Evolutionary conservation across 2,329 filamentous ascomycete species (phyloP), one percentile per base, ranked within the genome.

Genomic region (Sclerotinia minor): DNA sequence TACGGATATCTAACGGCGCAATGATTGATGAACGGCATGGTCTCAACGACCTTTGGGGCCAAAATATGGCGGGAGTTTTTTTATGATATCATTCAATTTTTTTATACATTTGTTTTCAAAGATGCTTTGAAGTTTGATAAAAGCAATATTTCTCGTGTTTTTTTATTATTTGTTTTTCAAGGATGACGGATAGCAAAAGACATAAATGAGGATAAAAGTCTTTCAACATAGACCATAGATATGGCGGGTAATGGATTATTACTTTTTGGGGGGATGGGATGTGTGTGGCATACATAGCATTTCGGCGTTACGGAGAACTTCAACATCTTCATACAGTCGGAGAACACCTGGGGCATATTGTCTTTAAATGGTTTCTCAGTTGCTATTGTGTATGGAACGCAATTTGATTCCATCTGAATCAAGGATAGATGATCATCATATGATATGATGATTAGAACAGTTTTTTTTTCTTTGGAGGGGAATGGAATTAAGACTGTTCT

Each of bases 211-310:
- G 72, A 73, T 72, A 75, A 75, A 77, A 76, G 75, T 76, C 75
- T 77, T 77, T 77, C 76, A 77, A 77, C 76, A 77, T 77, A 77
- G 76, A 76, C 75, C 75, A 72, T 76, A 76, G 73, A 76, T 72
- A 75, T 73, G 69, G 63, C 29, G 52, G 38, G 63, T 52, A 65
- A 60, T 47, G 41, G 57, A 32, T 60, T 45, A 60, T 55, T 53
- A 65, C 24, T 45, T 45, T 54, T 24, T 59, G 65, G 54, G 49
- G 49, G 57, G 13, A 26, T 41, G 26, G 67, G 70, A 68, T 72
- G 72, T 72, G 72, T 60, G 73, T 32, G 32, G 74, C 73, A 75
- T 75, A 65, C 68, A 75, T 73, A 70, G 71, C 71, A 76, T 75
- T 71, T 35, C 70, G 76, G 75, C 76, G 76, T 77, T 77, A 69